These are phyloP conservation scores for Carex pumila DNA, from an alignment of 176 grass and related monocot genomes.

Conservation along the genomic window DNA sequence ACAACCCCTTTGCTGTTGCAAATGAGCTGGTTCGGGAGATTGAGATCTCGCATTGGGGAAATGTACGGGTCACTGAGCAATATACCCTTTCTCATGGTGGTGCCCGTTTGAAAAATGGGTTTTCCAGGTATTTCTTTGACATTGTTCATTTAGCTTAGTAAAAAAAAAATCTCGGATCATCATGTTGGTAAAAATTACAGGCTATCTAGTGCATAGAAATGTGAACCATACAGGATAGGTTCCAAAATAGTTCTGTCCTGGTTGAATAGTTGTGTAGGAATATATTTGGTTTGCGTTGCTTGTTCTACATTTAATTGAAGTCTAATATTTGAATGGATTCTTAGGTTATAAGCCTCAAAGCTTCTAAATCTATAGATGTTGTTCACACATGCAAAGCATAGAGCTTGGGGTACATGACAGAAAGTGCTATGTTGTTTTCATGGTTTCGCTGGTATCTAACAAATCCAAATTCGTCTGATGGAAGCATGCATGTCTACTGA, in stretches of 20 bases:
- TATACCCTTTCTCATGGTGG: conserved; percentile 85
- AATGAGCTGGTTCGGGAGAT: conserved; percentile 86
- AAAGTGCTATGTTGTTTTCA: background rate
- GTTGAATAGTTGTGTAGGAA: background rate
- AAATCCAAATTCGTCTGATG: background rate
- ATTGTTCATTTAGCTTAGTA: background rate
- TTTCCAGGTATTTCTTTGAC: conserved; percentile 64
- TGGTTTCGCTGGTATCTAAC: background rate
- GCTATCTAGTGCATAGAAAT: background rate
- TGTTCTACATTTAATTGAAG: background rate
- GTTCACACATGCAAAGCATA: background rate
- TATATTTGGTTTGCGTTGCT: background rate
- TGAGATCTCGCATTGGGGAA: conserved; percentile 97
- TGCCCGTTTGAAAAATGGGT: conserved; percentile 84
- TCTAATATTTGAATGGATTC: background rate
- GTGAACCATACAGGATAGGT: background rate
- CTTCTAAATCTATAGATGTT: background rate
- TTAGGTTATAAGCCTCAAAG: background rate
- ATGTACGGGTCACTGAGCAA: conserved; percentile 80
- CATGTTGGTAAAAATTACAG: background rate
- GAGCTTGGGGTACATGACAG: background rate
- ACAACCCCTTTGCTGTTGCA: conserved; percentile 83
- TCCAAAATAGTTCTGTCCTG: background rate
- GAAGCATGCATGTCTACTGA: background rate
- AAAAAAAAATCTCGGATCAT: background rate